A percentile compares a stretch with the other conserved stretches of the same genome.
phyloP scores from a whole-genome alignment of 2,329 filamentous ascomycete genomes.

The Phialocephala sp. region DNA sequence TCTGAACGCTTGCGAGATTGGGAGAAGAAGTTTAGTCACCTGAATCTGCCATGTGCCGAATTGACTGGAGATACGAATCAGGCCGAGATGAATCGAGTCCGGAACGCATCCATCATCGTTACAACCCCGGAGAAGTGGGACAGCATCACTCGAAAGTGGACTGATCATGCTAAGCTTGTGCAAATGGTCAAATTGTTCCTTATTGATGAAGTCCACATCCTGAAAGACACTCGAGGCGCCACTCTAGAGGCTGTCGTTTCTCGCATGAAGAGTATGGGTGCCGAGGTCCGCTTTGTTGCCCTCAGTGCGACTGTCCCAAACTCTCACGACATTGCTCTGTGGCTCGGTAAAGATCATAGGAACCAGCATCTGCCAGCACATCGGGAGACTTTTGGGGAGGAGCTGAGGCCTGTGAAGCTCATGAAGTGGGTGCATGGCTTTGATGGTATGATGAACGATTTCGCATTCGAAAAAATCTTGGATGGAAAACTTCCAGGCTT shows the following conservation, averaged over 20 bases:
- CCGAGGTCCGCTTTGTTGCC: constrained; percentile 78
- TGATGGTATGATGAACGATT: constrained; percentile 68
- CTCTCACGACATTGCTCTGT: constrained; percentile 77
- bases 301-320: constrained; percentile 86
- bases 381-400: constrained; percentile 75
- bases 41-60: constrained; percentile 74
- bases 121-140: constrained; percentile 94
- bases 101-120: constrained; percentile 79
- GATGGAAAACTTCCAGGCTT: constrained; percentile 69
- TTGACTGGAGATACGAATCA: constrained; percentile 82
- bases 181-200: constrained; percentile 79
- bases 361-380: constrained; percentile 67
- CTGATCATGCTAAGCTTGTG: constrained; percentile 77
- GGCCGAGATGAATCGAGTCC: constrained; percentile 68
- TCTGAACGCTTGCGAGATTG: constrained; percentile 79
- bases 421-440: constrained; percentile 80
- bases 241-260: constrained; percentile 85
- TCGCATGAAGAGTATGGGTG: constrained; percentile 82
- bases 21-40: constrained; percentile 71
- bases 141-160: constrained; percentile 86
- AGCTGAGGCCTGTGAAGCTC: constrained; percentile 78
- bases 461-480: constrained; percentile 74
- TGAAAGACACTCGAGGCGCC: constrained; percentile 79
- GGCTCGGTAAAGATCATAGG: constrained; percentile 72
- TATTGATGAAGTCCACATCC: constrained; percentile 87